Evolutionary conservation across 176 grass and related monocot species (phyloP), one percentile per base, ranked within the genome.

Genomic region (Pontederia paniculata): DNA sequence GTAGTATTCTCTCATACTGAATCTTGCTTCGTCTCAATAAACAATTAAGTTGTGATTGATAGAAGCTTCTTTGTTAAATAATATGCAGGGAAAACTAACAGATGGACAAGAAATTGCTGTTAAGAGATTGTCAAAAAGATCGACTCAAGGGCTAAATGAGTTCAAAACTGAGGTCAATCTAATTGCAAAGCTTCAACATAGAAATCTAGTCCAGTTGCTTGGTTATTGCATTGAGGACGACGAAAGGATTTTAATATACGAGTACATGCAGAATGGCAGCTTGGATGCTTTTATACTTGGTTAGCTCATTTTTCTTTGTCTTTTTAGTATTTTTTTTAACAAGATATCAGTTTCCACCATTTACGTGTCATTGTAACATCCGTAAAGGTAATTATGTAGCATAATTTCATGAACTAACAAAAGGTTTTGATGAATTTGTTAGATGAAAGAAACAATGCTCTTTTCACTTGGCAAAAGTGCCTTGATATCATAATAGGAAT

Each of bases 151-250:
- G 11, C 2, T 71, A 0, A 42, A 48, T 20, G 68, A 71, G 19
- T 59, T 71, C 37, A 57, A 60, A 23, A 71, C 57, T 71, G 68
- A 71, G 59, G 45, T 71, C 12, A 16, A 37, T 58, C 54, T 71
- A 21, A 60, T 71, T 48, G 68, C 68, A 7, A 60, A 44, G 3
- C 68, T 71, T 71, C 68, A 71, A 47, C 68, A 71, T 53, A 71
- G 42, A 25, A 71, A 71, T 60, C 19, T 71, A 1, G 68, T 71
- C 21, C 21, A 43, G 42, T 41, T 71, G 12, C 59, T 71, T 12
- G 68, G 68, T 19, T 58, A 44, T 28, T 71, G 68, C 54, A 59
- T 71, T n/a, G 25, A 22, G 59, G 53, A 59, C 10, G 68, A 71
- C 31, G 68, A 71, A 17, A 71, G 25, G 52, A 48, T 71, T 15